These are phyloP conservation scores for Coemansia sp. DNA, from an alignment of 192 early-diverging fungal species.

Conservation along the genomic window DNA sequence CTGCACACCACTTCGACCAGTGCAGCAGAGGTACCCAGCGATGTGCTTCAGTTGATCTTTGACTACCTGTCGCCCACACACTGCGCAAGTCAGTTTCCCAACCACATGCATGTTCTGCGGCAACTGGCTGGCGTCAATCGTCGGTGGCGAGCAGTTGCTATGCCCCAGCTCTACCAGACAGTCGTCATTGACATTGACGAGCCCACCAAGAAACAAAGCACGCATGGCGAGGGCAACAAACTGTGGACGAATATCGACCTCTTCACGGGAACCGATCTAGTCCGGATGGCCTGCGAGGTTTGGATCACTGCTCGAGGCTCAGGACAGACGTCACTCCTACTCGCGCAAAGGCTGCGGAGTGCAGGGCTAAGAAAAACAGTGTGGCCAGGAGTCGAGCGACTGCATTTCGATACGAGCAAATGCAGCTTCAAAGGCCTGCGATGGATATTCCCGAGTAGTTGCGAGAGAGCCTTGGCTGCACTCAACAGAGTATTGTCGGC, in stretches of 20 bases:
- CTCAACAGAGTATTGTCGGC: no score
- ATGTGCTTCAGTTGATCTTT: not conserved
- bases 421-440: no score
- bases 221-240: not conserved
- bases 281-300: constrained; percentile 4
- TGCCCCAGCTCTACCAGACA: not conserved
- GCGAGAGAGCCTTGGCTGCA: no score
- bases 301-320: not conserved
- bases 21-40: no score
- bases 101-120: not conserved
- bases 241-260: not conserved
- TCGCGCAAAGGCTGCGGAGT: not conserved
- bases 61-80: not conserved
- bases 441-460: no score
- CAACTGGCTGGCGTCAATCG: not conserved
- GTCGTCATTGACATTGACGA: not conserved
- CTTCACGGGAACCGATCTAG: not conserved
- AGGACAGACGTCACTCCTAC: not conserved
- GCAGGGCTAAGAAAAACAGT: no score
- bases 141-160: not conserved
- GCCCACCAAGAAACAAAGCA: not conserved
- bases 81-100: not conserved
- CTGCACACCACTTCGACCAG: no score
- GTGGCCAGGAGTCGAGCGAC: no score
- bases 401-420: no score